Base-by-base conservation (phyloP, 768 basidiomycete species). In the Mycena galopus region DNA sequence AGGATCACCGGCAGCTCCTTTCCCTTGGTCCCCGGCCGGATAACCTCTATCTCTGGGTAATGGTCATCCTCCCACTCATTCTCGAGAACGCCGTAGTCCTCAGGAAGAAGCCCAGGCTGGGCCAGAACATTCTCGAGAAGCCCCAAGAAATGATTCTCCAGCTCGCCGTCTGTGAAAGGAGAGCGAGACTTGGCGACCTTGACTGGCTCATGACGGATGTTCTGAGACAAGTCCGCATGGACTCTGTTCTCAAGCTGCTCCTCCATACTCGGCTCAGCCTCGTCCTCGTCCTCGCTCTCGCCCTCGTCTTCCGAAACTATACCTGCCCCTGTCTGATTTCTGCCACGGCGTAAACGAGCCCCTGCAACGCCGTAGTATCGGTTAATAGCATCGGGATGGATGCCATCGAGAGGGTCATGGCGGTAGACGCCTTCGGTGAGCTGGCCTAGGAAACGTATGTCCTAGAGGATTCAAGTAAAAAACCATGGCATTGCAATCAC, bases 401-500 rank as follows among this genome's bases (percentile, higher is more conserved):
- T n/a, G n/a, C n/a, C n/a, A n/a, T n/a, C n/a, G n/a, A n/a, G n/a
- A n/a, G n/a, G n/a, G n/a, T n/a, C n/a, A n/a, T n/a, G n/a, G n/a
- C n/a, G n/a, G n/a, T n/a, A n/a, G n/a, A n/a, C n/a, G n/a, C n/a
- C n/a, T n/a, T n/a, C n/a, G n/a, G n/a, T n/a, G n/a, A n/a, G n/a
- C n/a, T n/a, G n/a, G n/a, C n/a, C n/a, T n/a, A 67, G 56, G 25
- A 58, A 67, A 39, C 66, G 44, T 5, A 67, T 58, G 17, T 67
- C 66, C 66, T 67, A 23, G 0, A 14, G 14, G n/a, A n/a, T n/a
- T n/a, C n/a, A n/a, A n/a, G n/a, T n/a, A n/a, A n/a, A n/a, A n/a
- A n/a, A n/a, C n/a, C n/a, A n/a, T n/a, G n/a, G n/a, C n/a, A n/a
- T n/a, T n/a, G n/a, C n/a, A n/a, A n/a, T n/a, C n/a, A n/a, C n/a